Evolutionary conservation across 1,284 basidiomycete genomes (phyloP).

Genomic region (Meira miltonrushii): DNA sequence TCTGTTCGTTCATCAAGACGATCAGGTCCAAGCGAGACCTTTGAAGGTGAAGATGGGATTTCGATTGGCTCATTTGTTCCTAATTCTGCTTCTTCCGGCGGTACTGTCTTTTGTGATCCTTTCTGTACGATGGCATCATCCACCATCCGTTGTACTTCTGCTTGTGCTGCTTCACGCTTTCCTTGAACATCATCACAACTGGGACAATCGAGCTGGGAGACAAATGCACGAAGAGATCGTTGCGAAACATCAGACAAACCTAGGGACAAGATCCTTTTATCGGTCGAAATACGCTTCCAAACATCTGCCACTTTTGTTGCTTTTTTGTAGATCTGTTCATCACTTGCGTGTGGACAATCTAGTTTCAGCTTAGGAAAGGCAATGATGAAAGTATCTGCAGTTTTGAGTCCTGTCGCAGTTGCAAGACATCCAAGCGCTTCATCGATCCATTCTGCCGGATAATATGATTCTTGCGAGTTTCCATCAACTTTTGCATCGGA

Average conservation of each 20-base stretch:
- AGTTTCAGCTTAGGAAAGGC: slow-evolving; percentile 29
- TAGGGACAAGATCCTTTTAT: slow-evolving; percentile 32
- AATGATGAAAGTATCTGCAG: slow-evolving; percentile 36
- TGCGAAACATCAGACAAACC: slow-evolving; percentile 33
- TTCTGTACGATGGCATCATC: neutral
- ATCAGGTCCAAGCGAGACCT: neutral
- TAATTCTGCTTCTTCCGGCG: too few relatives aligned
- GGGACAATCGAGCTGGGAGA: neutral
- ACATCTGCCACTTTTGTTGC: slow-evolving; percentile 11
- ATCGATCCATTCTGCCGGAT: slow-evolving; percentile 19
- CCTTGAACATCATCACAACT: neutral
- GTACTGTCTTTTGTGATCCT: too few relatives aligned
- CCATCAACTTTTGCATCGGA: neutral
- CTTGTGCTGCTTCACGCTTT: neutral
- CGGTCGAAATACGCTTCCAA: slow-evolving; percentile 26
- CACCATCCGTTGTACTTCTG: neutral
- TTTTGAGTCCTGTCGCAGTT: slow-evolving; percentile 35
- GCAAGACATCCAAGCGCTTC: slow-evolving; percentile 35
- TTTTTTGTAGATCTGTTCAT: neutral
- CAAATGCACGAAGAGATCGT: neutral
- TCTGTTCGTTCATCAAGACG: neutral
- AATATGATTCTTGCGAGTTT: slow-evolving; percentile 1
- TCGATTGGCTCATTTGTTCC: neutral
- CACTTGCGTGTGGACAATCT: slow-evolving; percentile 11
- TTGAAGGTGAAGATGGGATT: slow-evolving; percentile 16